Percentiles rank a stretch among this genome's conserved stretches.
phyloP scores from a whole-genome alignment of 2,329 filamentous ascomycete species.

The Nakataea oryzae region DNA sequence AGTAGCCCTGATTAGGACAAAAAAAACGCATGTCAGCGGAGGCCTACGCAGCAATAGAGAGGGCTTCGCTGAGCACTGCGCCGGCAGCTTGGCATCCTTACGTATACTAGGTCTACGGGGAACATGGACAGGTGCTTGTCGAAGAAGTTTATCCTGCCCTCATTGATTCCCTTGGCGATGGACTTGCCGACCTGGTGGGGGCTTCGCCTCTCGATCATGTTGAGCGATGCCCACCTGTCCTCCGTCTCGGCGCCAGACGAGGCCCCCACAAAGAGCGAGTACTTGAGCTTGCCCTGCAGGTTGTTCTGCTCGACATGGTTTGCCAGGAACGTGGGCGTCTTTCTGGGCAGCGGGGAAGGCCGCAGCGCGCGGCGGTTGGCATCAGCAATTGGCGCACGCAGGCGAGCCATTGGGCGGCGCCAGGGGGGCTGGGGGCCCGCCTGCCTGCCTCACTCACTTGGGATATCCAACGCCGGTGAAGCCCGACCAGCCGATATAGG shows the following conservation, averaged over 20 bases:
- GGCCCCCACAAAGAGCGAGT: slow-evolving; percentile 82
- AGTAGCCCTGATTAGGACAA: slow-evolving; percentile 44
- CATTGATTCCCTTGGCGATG: slow-evolving; percentile 84
- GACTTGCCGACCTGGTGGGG: slow-evolving; percentile 88
- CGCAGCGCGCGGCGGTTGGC: too few species aligned
- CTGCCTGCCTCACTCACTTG: slow-evolving; percentile 46
- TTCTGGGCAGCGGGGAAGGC: slow-evolving; percentile 38
- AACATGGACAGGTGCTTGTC: slow-evolving; percentile 95
- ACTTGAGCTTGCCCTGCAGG: slow-evolving; percentile 74
- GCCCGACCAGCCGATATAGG: slow-evolving; percentile 86
- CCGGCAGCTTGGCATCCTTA: slow-evolving; percentile 24
- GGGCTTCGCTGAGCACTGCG: too few species aligned
- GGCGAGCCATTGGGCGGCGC: neutral
- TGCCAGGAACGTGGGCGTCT: slow-evolving; percentile 72
- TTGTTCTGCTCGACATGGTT: slow-evolving; percentile 84
- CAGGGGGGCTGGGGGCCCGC: neutral
- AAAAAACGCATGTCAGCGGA: neutral
- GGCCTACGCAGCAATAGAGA: slow-evolving; percentile 20
- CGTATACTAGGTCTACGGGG: slow-evolving; percentile 72
- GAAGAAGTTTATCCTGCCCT: slow-evolving; percentile 81
- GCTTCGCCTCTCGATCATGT: slow-evolving; percentile 81
- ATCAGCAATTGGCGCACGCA: neutral
- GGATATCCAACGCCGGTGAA: slow-evolving; percentile 88
- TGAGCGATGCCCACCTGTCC: slow-evolving; percentile 77
- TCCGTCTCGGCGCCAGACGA: slow-evolving; percentile 84